Conservation (phyloP, 108 stramenopile species). For the Nannochloropsis oceanica region DNA sequence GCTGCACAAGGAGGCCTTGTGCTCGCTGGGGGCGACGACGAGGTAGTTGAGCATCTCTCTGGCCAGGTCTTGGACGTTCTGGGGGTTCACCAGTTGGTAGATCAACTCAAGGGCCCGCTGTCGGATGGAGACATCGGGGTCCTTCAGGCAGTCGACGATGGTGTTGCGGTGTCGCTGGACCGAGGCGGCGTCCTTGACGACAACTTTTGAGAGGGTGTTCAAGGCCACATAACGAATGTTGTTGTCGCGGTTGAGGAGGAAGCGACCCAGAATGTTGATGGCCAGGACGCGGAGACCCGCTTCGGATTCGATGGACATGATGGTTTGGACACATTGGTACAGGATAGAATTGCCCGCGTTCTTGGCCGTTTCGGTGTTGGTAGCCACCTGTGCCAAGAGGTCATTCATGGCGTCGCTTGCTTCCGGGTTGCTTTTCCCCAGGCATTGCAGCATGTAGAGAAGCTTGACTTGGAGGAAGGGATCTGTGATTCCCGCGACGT, state of each 20-base stretch:
- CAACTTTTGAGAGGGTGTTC: conserved; percentile 61
- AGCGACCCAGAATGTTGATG: conserved; percentile 94
- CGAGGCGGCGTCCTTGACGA: conserved; percentile 20
- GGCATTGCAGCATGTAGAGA: conserved; percentile 63
- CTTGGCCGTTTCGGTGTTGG: conserved; percentile 92
- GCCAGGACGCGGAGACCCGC: conserved; percentile 86
- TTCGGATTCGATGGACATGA: conserved; percentile 88
- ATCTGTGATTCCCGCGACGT: conserved; percentile 83
- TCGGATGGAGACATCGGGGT: conserved; percentile 95
- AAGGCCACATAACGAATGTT: conserved; percentile 99
- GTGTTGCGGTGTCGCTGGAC: conserved; percentile 40
- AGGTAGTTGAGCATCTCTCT: conserved; percentile 95
- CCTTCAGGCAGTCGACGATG: conserved; percentile 45
- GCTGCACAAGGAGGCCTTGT: conserved; percentile 68
- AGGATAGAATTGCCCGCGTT: conserved; percentile 97
- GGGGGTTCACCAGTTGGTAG: conserved; percentile 77
- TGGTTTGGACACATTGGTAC: conserved; percentile 96
- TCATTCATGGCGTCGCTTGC: conserved; percentile 55
- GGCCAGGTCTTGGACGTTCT: conserved; percentile 69
- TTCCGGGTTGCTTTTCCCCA: conserved; percentile 51
- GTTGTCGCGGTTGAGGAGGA: conserved; percentile 94
- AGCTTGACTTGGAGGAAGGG: conserved; percentile 90
- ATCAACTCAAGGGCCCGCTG: conserved; percentile 95
- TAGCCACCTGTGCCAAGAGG: conserved; percentile 95
- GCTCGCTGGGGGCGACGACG: conserved; percentile 81